phyloP scores from a whole-genome alignment of 768 basidiomycete species.

The Suillus spraguei region DNA sequence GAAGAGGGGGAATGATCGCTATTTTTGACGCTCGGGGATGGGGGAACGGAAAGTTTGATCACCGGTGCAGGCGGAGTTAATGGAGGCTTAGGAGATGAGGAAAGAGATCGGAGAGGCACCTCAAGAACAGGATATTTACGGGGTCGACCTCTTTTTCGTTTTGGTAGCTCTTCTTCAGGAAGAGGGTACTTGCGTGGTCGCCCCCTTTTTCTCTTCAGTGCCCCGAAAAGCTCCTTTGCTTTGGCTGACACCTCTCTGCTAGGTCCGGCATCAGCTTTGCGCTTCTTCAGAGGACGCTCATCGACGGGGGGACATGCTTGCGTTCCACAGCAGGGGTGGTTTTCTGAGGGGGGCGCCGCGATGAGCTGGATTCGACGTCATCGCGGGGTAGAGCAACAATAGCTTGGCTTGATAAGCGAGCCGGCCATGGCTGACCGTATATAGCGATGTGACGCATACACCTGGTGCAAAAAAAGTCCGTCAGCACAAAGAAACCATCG shows the following conservation, averaged over 20 bases:
- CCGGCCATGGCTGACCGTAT: conserved; percentile 72
- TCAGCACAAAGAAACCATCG: conserved; percentile 26
- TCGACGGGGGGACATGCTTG: conserved; percentile 51
- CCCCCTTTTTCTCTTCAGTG: conserved; percentile 35
- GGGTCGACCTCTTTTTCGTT: conserved; percentile 38
- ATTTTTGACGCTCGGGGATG: conserved; percentile 24
- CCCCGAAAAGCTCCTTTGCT: conserved; percentile 35
- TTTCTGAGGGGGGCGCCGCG: conserved; percentile 54
- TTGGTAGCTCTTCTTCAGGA: conserved; percentile 30
- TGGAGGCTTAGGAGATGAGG: conserved; percentile 16
- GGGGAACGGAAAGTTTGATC: conserved; percentile 16
- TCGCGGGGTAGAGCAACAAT: conserved; percentile 47
- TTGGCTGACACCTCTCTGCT: conserved; percentile 34
- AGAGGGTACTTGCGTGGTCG: conserved; percentile 38
- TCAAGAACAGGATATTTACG: conserved; percentile 29
- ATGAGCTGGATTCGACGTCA: conserved; percentile 36
- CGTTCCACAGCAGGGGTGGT: conserved; percentile 52
- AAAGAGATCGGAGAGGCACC: conserved; percentile 16
- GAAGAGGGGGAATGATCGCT: conserved; percentile 29
- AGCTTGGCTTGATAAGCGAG: conserved; percentile 51
- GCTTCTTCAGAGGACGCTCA: conserved; percentile 48
- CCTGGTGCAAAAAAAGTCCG: conserved; percentile 38
- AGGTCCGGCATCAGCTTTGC: conserved; percentile 44
- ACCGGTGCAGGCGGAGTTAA: conserved; percentile 16
- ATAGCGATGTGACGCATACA: conserved; percentile 83